A percentile compares a stretch with the other conserved stretches of the same genome.
Conservation (phyloP, 2,329 filamentous ascomycete species). For the Harringtonia aguacate region DNA sequence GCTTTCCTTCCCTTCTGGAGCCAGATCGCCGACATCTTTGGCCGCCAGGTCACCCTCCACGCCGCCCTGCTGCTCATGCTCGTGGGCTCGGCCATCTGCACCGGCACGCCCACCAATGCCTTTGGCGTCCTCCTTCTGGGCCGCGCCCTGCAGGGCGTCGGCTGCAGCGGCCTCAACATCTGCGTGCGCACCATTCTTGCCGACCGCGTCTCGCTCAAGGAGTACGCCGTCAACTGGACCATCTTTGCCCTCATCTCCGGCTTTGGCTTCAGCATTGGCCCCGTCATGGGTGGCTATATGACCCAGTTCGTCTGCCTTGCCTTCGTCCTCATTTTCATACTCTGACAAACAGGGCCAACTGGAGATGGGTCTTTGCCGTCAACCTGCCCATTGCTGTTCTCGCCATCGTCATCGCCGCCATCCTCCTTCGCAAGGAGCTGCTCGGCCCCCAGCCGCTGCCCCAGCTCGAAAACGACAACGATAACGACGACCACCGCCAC, state of each 20-base stretch:
- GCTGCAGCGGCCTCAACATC: constrained; percentile 50
- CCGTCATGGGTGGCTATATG: constrained; percentile 49
- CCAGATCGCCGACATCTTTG: constrained; percentile 55
- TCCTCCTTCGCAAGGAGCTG: constrained; percentile 48
- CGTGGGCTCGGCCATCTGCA: constrained; percentile 51
- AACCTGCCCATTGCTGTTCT: constrained; percentile 45
- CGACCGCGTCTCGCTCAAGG: constrained; percentile 49
- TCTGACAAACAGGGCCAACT: constrained; percentile 27
- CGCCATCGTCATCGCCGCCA: constrained; percentile 40
- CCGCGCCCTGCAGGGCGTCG: constrained; percentile 51
- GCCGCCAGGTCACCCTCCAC: constrained; percentile 48
- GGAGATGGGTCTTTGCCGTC: constrained; percentile 59
- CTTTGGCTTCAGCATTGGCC: constrained; percentile 48
- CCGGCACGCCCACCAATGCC: constrained; percentile 38
- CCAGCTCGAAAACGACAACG: constrained; percentile 29
- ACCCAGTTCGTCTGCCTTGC: constrained; percentile 12
- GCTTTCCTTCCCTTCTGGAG: constrained; percentile 58
- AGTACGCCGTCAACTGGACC: constrained; percentile 52
- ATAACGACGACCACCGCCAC: constrained; percentile 5
- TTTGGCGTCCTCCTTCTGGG: constrained; percentile 53
- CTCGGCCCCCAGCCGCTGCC: constrained; percentile 39
- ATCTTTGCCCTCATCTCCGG: constrained; percentile 50
- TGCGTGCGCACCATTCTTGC: constrained; percentile 52
- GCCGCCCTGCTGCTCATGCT: constrained; percentile 44
- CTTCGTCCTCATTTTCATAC: not conserved